These are phyloP conservation scores for Wolfiporia cocos DNA, from an alignment of 1,284 basidiomycete genomes.

Conservation along the genomic window DNA sequence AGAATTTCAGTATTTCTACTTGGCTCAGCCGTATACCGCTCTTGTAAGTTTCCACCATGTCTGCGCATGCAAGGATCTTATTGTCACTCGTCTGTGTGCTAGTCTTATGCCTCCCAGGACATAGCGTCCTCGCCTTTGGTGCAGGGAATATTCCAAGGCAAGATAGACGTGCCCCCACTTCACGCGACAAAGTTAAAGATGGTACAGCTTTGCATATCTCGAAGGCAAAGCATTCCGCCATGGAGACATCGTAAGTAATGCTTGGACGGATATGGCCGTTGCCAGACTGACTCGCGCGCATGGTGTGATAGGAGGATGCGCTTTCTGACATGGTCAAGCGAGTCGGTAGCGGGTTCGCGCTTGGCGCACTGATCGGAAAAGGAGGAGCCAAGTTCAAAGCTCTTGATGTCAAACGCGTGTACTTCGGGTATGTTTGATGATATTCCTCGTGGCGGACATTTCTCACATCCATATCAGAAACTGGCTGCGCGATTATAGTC, in stretches of 20 bases:
- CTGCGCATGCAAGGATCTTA: no score
- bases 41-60: no score
- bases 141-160: slow-evolving; percentile 74
- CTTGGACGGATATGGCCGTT: neutral
- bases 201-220: slow-evolving; percentile 58
- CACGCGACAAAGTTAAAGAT: neutral
- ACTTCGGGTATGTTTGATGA: slow-evolving; percentile 57
- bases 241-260: slow-evolving; percentile 74
- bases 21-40: no score
- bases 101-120: slow-evolving; percentile 47
- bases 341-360: slow-evolving; percentile 51
- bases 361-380: slow-evolving; percentile 51
- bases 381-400: slow-evolving; percentile 69
- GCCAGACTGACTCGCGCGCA: neutral
- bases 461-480: slow-evolving; percentile 36
- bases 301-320: slow-evolving; percentile 66
- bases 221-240: slow-evolving; percentile 80
- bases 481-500: slow-evolving; percentile 81
- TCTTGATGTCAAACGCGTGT: slow-evolving; percentile 70
- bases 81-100: slow-evolving; percentile 52
- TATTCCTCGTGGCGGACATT: neutral
- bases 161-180: slow-evolving; percentile 18
- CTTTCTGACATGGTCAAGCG: slow-evolving; percentile 62
- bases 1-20: no score
- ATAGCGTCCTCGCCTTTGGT: slow-evolving; percentile 66